Conservation (phyloP, 2,329 filamentous ascomycete species). For the Dissoconium aciculare region DNA sequence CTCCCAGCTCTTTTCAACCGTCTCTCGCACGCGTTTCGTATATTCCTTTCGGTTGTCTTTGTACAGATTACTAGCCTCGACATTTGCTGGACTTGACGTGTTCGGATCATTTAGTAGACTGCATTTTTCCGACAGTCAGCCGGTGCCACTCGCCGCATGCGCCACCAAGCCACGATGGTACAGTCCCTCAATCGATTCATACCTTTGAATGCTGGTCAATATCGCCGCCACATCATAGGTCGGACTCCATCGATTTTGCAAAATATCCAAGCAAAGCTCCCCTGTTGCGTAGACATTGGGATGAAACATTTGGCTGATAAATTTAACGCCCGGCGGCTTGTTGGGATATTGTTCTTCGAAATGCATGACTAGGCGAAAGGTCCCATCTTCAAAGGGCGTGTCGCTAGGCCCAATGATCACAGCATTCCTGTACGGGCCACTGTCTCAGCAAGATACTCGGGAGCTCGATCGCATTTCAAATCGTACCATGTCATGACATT, state of each 20-base stretch:
- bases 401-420: conserved; percentile 96
- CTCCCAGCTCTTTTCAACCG: conserved; percentile 99
- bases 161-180: conserved; percentile 1
- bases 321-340: conserved; percentile 94
- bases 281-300: conserved; percentile 96
- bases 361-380: conserved; percentile 94
- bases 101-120: conserved; percentile 96
- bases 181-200: conserved; percentile 14
- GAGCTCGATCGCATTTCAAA: not conserved
- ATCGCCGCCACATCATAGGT: conserved; percentile 97
- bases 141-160: too few species aligned
- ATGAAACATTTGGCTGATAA: conserved; percentile 98
- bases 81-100: conserved; percentile 94
- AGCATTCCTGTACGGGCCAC: conserved; percentile 56
- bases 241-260: conserved; percentile 96
- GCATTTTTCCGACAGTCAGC: too few species aligned
- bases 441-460: conserved; percentile 8
- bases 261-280: conserved; percentile 87
- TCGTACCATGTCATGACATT: conserved; percentile 92
- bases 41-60: conserved; percentile 98
- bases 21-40: conserved; percentile 84
- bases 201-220: conserved; percentile 96
- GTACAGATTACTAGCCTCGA: conserved; percentile 94
- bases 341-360: conserved; percentile 99
- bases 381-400: conserved; percentile 95